These are phyloP conservation scores for Seiridium unicorne DNA, from an alignment of 2,329 filamentous ascomycete species.

Conservation along the genomic window DNA sequence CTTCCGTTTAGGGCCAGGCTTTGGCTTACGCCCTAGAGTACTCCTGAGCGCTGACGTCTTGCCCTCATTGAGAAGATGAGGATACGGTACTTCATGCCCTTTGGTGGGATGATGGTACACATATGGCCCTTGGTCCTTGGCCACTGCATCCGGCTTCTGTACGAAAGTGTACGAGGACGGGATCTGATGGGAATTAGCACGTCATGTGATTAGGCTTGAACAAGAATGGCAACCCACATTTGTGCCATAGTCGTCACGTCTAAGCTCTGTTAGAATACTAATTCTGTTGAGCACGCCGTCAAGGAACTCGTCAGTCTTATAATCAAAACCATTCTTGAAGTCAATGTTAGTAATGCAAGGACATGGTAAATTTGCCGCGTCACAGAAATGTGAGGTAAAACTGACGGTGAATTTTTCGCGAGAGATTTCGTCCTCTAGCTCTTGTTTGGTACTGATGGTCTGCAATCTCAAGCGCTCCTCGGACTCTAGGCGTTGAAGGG, in stretches of 20 bases:
- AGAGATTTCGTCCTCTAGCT: conserved; percentile 34
- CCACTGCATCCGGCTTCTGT: conserved; percentile 17
- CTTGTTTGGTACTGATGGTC: conserved; percentile 29
- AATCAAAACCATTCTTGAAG: conserved; percentile 24
- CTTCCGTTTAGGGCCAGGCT: conserved; percentile 44
- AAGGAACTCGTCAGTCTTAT: conserved; percentile 24
- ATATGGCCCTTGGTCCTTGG: conserved; percentile 21
- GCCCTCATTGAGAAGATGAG: conserved; percentile 25
- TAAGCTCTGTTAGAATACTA: conserved; percentile 23
- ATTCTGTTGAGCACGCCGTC: conserved; percentile 25
- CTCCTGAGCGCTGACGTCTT: conserved; percentile 27
- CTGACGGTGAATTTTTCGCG: conserved; percentile 40
- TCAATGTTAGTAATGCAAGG: conserved; percentile 15
- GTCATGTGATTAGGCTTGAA: neutral
- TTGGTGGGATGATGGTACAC: conserved; percentile 19
- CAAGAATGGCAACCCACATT: conserved; percentile 22
- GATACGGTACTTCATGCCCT: conserved; percentile 30
- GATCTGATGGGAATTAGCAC: conserved; percentile 14
- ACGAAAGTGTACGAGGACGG: conserved; percentile 25
- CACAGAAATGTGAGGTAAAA: conserved; percentile 16
- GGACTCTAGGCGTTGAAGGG: conserved; percentile 20
- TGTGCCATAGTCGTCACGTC: conserved; percentile 19
- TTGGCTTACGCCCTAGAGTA: conserved; percentile 29
- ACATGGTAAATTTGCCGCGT: conserved; percentile 5
- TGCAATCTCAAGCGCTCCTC: conserved; percentile 31